Percentiles rank a stretch among this genome's conserved stretches.
Evolutionary conservation across 2,329 filamentous ascomycete species (phyloP).

Genomic region (Paradendryphiella salina): DNA sequence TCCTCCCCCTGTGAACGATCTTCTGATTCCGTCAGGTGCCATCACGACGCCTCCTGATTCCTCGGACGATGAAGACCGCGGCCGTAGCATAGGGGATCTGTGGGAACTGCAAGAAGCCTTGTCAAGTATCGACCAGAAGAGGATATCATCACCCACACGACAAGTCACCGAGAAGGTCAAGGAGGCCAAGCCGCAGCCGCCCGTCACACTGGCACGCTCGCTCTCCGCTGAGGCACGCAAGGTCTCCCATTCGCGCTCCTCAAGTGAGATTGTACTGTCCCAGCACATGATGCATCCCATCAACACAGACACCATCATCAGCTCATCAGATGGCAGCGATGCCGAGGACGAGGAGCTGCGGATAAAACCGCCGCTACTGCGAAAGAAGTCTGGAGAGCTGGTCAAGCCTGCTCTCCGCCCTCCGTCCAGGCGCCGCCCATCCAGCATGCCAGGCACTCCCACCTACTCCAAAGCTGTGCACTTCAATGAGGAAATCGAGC

Average conservation of each 20-base stretch:
- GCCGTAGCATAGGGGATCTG: conserved; percentile 50
- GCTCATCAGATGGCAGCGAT: conserved; percentile 56
- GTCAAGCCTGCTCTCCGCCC: conserved; percentile 88
- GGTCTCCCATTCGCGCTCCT: conserved; percentile 64
- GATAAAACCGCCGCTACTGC: conserved; percentile 85
- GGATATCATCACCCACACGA: conserved; percentile 60
- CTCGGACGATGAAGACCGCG: conserved; percentile 81
- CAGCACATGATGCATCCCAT: conserved; percentile 48
- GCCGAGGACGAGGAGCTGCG: conserved; percentile 60
- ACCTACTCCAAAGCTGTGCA: conserved; percentile 97
- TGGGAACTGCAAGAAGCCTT: conserved; percentile 80
- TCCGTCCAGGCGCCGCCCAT: conserved; percentile 77
- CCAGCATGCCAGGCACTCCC: conserved; percentile 96
- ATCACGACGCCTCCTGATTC: conserved; percentile 93
- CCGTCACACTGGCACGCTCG: conserved; percentile 31
- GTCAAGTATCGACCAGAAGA: conserved; percentile 71
- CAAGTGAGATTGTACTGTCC: conserved; percentile 59
- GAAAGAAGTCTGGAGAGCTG: conserved; percentile 97
- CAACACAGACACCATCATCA: conserved; percentile 51
- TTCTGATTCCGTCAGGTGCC: conserved; percentile 77
- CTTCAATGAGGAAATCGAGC: conserved; percentile 94
- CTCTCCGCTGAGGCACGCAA: conserved; percentile 61
- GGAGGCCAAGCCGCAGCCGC: conserved; percentile 19
- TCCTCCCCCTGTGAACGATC: conserved; percentile 76
- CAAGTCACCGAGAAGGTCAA: conserved; percentile 23